Conservation (phyloP, 208 protist species). For the Novymonas esmeraldas region DNA sequence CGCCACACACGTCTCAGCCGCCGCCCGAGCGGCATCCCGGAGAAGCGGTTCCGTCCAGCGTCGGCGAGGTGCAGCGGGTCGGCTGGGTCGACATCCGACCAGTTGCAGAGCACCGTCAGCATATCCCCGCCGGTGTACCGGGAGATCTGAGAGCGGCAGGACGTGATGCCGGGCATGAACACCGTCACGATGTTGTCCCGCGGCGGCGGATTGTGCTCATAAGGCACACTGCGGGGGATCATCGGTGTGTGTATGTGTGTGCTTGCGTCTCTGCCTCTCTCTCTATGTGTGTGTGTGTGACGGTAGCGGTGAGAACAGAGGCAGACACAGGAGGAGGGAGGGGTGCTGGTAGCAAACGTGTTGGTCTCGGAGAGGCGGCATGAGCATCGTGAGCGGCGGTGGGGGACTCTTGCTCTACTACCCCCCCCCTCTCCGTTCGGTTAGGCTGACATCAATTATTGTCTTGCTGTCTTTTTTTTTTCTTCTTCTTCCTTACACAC, state of each 20-base stretch:
- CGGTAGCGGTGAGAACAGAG: not conserved
- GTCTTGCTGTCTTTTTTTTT: not conserved
- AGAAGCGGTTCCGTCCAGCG: constrained; percentile 21
- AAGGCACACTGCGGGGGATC: constrained; percentile 54
- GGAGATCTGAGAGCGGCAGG: constrained; percentile 59
- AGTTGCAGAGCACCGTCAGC: constrained; percentile 72
- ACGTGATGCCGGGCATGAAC: constrained; percentile 71
- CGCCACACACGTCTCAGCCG: constrained; percentile 9
- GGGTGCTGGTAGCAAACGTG: no score
- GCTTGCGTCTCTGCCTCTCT: not conserved
- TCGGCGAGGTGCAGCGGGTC: constrained; percentile 21
- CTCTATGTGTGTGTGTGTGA: not conserved
- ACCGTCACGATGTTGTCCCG: constrained; percentile 87
- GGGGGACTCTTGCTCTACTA: no score
- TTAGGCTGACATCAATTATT: not conserved
- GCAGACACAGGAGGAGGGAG: no score
- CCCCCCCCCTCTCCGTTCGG: not conserved
- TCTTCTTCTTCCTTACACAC: not conserved
- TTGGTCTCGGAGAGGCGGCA: no score
- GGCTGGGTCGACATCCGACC: constrained; percentile 34
- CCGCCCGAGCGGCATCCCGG: constrained; percentile 4
- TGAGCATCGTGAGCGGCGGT: no score
- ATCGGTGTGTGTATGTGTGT: constrained; percentile 17
- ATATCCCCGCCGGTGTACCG: constrained; percentile 78
- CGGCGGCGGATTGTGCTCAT: constrained; percentile 56